Conservation (phyloP, 257 asterid species). For the Nicotiana noctiflora region DNA sequence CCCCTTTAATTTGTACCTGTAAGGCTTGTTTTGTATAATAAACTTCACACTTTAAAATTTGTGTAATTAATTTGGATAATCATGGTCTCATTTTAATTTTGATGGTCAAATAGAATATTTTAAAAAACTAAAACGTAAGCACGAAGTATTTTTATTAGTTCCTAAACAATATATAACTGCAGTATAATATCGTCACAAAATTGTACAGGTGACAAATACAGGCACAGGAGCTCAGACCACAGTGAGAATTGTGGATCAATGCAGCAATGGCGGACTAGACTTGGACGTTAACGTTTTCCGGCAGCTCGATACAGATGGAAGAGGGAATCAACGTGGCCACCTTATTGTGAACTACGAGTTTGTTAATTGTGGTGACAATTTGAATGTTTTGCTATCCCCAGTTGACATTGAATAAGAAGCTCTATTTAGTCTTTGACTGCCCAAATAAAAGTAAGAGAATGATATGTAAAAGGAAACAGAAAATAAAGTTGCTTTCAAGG, state of each 20-base stretch:
- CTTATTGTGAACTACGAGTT: conserved; percentile 25
- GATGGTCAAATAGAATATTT: not conserved
- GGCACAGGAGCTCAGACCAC: conserved; percentile 18
- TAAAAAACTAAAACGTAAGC: too few species aligned
- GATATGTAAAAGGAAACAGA: too few species aligned
- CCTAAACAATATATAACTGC: not conserved
- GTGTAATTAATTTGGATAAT: not conserved
- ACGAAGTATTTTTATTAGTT: not conserved
- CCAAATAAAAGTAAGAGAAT: too few species aligned
- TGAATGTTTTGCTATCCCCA: not conserved
- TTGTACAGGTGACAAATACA: conserved; percentile 24
- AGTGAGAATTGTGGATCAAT: conserved; percentile 31
- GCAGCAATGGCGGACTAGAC: conserved; percentile 30
- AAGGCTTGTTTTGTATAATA: not conserved
- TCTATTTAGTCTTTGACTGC: too few species aligned
- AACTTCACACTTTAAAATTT: too few species aligned
- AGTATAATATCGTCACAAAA: not conserved
- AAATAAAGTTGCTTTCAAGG: too few species aligned
- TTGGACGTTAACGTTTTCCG: conserved; percentile 19
- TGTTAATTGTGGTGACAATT: conserved; percentile 17
- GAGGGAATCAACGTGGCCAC: conserved; percentile 17
- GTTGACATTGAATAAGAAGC: not conserved
- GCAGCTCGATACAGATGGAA: conserved; percentile 20
- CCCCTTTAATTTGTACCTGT: not conserved
- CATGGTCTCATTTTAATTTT: not conserved